These are phyloP conservation scores for Claviceps sp. DNA, from an alignment of 2,329 filamentous ascomycete species.

Conservation along the genomic window DNA sequence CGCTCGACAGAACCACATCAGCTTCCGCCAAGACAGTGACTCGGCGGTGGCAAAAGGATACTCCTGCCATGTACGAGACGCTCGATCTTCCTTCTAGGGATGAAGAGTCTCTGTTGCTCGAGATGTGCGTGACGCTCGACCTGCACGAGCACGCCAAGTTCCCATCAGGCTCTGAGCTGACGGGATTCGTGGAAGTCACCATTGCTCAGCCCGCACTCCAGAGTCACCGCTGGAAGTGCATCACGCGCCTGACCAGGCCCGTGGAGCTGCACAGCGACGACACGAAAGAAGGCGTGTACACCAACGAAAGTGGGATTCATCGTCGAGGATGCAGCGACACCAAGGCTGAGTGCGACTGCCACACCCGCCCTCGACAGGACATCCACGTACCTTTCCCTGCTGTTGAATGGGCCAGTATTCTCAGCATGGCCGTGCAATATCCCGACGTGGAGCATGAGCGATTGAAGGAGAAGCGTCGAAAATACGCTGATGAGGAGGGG, in stretches of 20 bases:
- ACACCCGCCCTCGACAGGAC: conserved; percentile 30
- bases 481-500: conserved; percentile 18
- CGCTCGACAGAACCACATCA: conserved; percentile 40
- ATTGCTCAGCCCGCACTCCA: conserved; percentile 40
- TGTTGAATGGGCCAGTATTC: conserved; percentile 43
- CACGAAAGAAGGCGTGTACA: conserved; percentile 30
- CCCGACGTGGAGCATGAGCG: conserved; percentile 29
- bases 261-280: conserved; percentile 37
- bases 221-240: conserved; percentile 46
- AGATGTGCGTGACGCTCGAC: conserved; percentile 49
- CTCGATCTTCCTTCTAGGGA: conserved; percentile 35
- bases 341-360: conserved; percentile 37
- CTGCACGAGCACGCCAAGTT: conserved; percentile 44
- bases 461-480: conserved; percentile 23
- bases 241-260: conserved; percentile 45
- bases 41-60: conserved; percentile 43
- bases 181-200: conserved; percentile 45
- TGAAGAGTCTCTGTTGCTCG: conserved; percentile 42
- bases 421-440: conserved; percentile 42
- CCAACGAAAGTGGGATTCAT: conserved; percentile 39
- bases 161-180: conserved; percentile 45
- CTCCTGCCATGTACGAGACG: conserved; percentile 40
- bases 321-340: conserved; percentile 36
- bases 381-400: conserved; percentile 45
- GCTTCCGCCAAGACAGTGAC: conserved; percentile 40